Evolutionary conservation across 2,329 filamentous ascomycete genomes (phyloP).

Genomic region (Penicillium sp.): DNA sequence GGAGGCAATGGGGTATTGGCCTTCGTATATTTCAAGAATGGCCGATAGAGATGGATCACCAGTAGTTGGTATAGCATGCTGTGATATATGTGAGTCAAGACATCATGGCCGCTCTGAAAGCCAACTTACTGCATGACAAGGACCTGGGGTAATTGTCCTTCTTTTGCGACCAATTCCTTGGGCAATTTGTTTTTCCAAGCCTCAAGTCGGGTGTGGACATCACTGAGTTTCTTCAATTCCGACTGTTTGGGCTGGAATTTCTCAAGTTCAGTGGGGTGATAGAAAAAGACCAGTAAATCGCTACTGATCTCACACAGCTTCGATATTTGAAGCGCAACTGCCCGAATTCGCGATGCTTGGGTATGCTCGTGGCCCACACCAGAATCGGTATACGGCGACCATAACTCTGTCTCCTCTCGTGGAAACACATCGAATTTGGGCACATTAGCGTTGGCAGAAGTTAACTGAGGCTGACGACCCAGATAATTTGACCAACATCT

Average conservation of each 20-base stretch:
- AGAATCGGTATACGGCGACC: slow-evolving; percentile 85
- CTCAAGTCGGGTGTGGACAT: slow-evolving; percentile 85
- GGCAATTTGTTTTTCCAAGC: slow-evolving; percentile 85
- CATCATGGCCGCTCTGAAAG: neutral
- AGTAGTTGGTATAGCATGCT: slow-evolving; percentile 98
- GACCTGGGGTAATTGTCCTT: slow-evolving; percentile 85
- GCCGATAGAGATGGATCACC: slow-evolving; percentile 92
- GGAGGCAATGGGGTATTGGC: slow-evolving; percentile 77
- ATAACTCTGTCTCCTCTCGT: slow-evolving; percentile 78
- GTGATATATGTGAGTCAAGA: slow-evolving; percentile 19
- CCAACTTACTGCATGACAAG: slow-evolving; percentile 77
- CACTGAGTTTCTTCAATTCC: slow-evolving; percentile 89
- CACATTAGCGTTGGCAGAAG: slow-evolving; percentile 76
- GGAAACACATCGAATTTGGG: slow-evolving; percentile 91
- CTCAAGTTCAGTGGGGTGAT: slow-evolving; percentile 71
- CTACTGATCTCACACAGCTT: slow-evolving; percentile 91
- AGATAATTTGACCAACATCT: slow-evolving; percentile 96
- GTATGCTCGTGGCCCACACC: slow-evolving; percentile 72
- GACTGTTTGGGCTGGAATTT: slow-evolving; percentile 71
- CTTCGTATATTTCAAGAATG: slow-evolving; percentile 88
- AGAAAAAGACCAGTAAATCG: slow-evolving; percentile 86
- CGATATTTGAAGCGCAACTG: slow-evolving; percentile 78
- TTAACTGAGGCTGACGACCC: slow-evolving; percentile 84
- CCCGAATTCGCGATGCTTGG: slow-evolving; percentile 81
- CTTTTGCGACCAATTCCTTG: slow-evolving; percentile 82